Conservation (phyloP, 352 stramenopile genomes). For the Globisporangium rhizosaccharum region DNA sequence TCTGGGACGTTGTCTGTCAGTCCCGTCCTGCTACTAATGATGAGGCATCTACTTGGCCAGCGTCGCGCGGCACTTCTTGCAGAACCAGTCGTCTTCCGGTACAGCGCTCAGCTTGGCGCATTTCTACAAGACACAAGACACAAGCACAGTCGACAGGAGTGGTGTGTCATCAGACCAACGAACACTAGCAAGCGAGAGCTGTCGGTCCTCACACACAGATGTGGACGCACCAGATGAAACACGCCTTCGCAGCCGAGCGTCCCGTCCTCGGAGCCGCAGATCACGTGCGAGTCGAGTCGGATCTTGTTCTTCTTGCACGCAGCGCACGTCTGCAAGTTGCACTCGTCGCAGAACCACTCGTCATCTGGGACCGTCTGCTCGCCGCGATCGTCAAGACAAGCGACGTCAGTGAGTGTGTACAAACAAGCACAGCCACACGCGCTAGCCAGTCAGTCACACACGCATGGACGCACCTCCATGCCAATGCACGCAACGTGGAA, state of each 20-base stretch:
- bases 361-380: slow-evolving; percentile 47
- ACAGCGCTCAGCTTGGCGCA: slow-evolving; percentile 74
- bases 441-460: not conserved
- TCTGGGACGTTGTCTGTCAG: too few relatives aligned
- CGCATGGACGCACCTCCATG: slow-evolving; percentile 27
- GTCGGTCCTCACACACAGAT: slow-evolving; percentile 1
- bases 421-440: not conserved
- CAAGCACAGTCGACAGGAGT: slow-evolving; percentile 1
- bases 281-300: slow-evolving; percentile 85
- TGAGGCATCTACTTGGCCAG: not conserved
- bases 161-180: not conserved
- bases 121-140: slow-evolving; percentile 49
- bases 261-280: slow-evolving; percentile 85
- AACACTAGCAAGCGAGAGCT: not conserved
- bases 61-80: slow-evolving; percentile 51
- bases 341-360: slow-evolving; percentile 89
- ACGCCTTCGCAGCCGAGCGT: slow-evolving; percentile 82
- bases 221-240: slow-evolving; percentile 72
- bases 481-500: slow-evolving; percentile 89
- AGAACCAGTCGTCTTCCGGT: slow-evolving; percentile 87
- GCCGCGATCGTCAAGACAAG: not conserved
- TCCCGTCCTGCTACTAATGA: too few relatives aligned
- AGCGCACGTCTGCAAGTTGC: slow-evolving; percentile 74
- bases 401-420: not conserved
- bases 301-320: slow-evolving; percentile 86